These are phyloP conservation scores for Candida taoyuanica DNA, from an alignment of 805 yeast genomes.

Conservation along the genomic window DNA sequence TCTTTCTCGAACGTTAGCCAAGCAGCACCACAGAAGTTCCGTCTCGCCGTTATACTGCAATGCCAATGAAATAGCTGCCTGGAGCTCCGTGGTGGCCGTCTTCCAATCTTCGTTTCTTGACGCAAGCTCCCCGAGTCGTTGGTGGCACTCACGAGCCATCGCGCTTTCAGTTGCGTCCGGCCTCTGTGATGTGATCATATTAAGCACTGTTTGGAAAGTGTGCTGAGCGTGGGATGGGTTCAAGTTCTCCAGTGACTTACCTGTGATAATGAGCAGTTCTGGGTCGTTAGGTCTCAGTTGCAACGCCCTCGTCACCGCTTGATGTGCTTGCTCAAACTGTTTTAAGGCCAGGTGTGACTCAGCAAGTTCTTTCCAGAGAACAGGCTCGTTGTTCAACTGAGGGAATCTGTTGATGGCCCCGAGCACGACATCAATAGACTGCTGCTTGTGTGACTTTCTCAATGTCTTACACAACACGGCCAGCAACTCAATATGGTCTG, in stretches of 20 bases:
- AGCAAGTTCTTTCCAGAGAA: constrained; percentile 45
- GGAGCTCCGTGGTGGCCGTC: constrained; percentile 44
- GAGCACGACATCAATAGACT: constrained; percentile 19
- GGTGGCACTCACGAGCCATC: constrained; percentile 47
- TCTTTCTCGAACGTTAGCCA: constrained; percentile 45
- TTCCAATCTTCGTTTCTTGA: constrained; percentile 47
- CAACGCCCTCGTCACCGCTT: constrained; percentile 40
- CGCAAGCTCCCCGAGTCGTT: constrained; percentile 53
- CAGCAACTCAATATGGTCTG: constrained; percentile 22
- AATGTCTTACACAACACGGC: constrained; percentile 16
- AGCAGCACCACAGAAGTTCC: constrained; percentile 44
- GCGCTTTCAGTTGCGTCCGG: constrained; percentile 36
- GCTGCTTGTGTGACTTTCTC: constrained; percentile 18
- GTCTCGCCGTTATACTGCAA: constrained; percentile 12
- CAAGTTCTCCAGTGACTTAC: constrained; percentile 42
- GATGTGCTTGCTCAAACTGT: constrained; percentile 49
- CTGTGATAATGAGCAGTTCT: constrained; percentile 42
- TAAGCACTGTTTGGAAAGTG: constrained; percentile 41
- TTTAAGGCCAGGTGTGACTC: constrained; percentile 46
- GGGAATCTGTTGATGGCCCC: constrained; percentile 29
- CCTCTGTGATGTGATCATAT: constrained; percentile 29
- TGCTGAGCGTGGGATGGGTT: constrained; percentile 43
- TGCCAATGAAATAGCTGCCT: constrained; percentile 38
- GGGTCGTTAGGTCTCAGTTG: constrained; percentile 38
- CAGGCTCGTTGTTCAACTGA: constrained; percentile 34